Evolutionary conservation across 805 yeast genomes (phyloP), one percentile per base, ranked within the genome.

Genomic region (Wickerhamiella shivajii): DNA sequence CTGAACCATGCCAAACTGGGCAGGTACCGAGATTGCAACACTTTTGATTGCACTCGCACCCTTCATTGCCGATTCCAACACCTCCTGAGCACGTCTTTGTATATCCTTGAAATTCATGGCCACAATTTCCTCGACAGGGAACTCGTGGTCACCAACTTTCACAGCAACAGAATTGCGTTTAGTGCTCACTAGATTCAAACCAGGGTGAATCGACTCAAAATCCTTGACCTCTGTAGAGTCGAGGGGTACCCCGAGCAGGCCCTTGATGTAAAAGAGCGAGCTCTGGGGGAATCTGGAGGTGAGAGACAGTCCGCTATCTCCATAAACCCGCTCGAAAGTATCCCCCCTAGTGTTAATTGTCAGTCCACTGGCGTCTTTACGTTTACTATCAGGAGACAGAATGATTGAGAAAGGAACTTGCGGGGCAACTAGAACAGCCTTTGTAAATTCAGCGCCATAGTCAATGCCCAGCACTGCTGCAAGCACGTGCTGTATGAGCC

Each of bases 381-480:
- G 66, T 56, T 84, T 81, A 3, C 94, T 77, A 47, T 90, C 97
- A 17, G 81, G 76, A 3, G 96, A 81, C 40, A 90, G 60, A 10
- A 90, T 76, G 25, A 90, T 67, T 49, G 90, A 97, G 50, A 85
- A 74, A 11, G 84, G 77, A 14, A 83, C 73, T 9, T 84, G 81
- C 0, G 96, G 96, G 0, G 95, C 94, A 25, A 90, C 78, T 29
- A 90, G 61, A 31, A 76, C 80, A 2, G 93, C 83, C 52, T 90
- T 90, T 16, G 84, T 70, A 60, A 64, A 78, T 48, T 84, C 87
- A 36, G 79, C 77, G 34, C 98, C 98, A 49, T 67, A 74, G 52
- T 90, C 98, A 24, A 90, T 62, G 15, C 95, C 97, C 31, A 90
- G 59, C 7, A 90, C 67, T 2, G 95, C 87, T 8, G 69, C 72